Evolutionary conservation across 345 rosid species (phyloP).

Genomic region (Cardamine chenopodiifolia): DNA sequence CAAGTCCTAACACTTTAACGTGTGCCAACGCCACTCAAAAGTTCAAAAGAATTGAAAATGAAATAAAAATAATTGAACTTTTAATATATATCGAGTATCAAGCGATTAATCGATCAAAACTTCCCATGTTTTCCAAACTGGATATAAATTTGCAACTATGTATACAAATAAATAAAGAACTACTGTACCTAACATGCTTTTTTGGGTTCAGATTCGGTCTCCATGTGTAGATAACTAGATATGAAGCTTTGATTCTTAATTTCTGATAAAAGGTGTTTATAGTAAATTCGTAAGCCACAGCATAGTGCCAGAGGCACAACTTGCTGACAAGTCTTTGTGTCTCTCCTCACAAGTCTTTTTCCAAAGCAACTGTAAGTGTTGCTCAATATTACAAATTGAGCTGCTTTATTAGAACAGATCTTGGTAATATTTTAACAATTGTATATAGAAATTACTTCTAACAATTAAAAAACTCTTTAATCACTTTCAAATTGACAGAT

Average conservation of each 20-base stretch:
- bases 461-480: too few relatives aligned
- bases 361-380: background rate
- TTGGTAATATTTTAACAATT: too few relatives aligned
- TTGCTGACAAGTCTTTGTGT: background rate
- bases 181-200: background rate
- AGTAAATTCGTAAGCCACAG: background rate
- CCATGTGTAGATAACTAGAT: background rate
- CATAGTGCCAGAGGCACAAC: background rate
- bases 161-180: too few relatives aligned
- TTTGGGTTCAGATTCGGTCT: background rate
- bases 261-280: background rate
- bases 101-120: background rate
- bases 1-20: too few relatives aligned
- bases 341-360: background rate
- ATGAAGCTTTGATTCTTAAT: background rate
- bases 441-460: too few relatives aligned
- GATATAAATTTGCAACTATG: too few relatives aligned
- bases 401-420: too few relatives aligned
- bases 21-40: conserved; percentile 15
- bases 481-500: too few relatives aligned
- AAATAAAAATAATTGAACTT: background rate
- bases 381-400: too few relatives aligned
- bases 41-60: background rate
- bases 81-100: background rate
- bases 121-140: background rate